Evolutionary conservation across 345 rosid genomes (phyloP), one percentile per base, ranked within the genome.

Genomic region (Corymbia maculata): DNA sequence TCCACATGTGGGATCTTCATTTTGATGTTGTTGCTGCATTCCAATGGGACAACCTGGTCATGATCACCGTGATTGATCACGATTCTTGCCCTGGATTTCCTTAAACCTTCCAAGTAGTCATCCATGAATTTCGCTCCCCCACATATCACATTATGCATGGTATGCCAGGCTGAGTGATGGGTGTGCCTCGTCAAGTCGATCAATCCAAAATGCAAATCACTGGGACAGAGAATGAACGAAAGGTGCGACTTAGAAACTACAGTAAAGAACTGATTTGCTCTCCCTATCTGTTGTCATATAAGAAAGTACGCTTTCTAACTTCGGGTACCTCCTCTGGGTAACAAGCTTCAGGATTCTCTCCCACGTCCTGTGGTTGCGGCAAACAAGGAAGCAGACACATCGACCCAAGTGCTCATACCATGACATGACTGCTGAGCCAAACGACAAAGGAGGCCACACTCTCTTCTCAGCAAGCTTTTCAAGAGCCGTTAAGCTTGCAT

Each of bases 361-460:
- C 96, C 98, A 96, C 2, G 88, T 89, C 90, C 92, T 89, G 92
- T 95, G 99, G 90, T 96, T 91, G 75, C 92, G 90, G 91, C 97
- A 96, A 79, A 94, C 21, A 3, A 95, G 44, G 59, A 95, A 92
- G 82, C 97, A 95, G n/a, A 95, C 88, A 42, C 94, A 93, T 85
- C 98, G 93, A 14, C 95, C 94, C 86, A 97, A 87, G 88, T 97
- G 98, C 59, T 97, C 98, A 53, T 95, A 96, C 99, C 98, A 95
- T 59, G 96, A 93, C 97, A 95, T 94, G 82, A 94, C 92, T 16
- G 98, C 90, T 52, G 93, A 70, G 59, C 94, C 94, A 90, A 96
- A 96, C 45, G 89, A 45, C 28, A 91, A 49, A 6, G 95, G 98
- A 7, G 98, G 99, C 97, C 99, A 97, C 52, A 96, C 66, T 90